Base-by-base conservation (phyloP, 257 asterid species). In the Solanum piurae region DNA sequence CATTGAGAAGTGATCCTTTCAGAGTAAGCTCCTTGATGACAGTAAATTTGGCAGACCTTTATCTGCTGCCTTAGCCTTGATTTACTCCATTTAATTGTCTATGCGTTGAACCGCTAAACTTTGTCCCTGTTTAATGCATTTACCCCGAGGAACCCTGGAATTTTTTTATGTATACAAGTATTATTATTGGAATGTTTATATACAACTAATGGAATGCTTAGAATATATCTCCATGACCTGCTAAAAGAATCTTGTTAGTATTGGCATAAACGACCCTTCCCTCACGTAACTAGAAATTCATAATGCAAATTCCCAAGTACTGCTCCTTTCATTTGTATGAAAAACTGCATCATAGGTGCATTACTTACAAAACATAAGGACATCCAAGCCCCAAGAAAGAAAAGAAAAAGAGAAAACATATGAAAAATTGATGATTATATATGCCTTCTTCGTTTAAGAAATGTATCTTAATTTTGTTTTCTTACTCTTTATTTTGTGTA, bases 1-100 rank as follows among this genome's bases (percentile, higher is more conserved):
- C 98, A 12, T 87, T 95, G 89, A 93, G 98, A 84, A 93, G 98
- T 46, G 98, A 95, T 90, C 98, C 29, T 29, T 29, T 29, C 29
- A 29, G 29, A 29, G 29, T 29, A 29, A 29, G 29, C 29, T 29
- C 29, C 29, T 29, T 29, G 29, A 29, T 29, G 29, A 29, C 29
- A 29, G 1, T 29, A 29, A 29, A 29, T 29, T 29, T 29, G 29
- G 29, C 29, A 29, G 29, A 29, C 29, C 29, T 29, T 29, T 1
- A 29, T 29, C 44, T 76, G n/a, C 60, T 76, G 34, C 83, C 20
- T n/a, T n/a, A 40, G 60, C 60, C 36, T 44, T 44, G 52, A 11
- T 40, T n/a, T 40, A n/a, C 34, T n/a, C 23, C 7, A 21, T 76
- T 44, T 38, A 58, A 40, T 76, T 40, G n/a, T 76, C 36, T 40